These are phyloP conservation scores for Fusarium heterosporum DNA, from an alignment of 2,329 filamentous ascomycete genomes.

Conservation along the genomic window DNA sequence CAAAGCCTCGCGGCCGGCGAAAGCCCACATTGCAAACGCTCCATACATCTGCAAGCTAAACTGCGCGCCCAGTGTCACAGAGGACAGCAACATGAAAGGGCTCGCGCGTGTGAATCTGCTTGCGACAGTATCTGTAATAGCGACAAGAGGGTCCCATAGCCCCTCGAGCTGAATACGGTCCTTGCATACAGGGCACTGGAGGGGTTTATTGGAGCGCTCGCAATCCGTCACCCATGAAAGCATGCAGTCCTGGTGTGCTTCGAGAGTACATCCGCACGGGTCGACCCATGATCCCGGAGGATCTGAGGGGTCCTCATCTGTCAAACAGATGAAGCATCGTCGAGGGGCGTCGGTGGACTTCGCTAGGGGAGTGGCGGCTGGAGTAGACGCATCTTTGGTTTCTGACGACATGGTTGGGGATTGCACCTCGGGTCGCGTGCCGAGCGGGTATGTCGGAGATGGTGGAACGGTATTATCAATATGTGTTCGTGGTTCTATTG, in stretches of 20 bases:
- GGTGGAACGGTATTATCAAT: not conserved
- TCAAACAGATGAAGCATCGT: constrained; percentile 73
- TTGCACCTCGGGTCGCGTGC: constrained; percentile 34
- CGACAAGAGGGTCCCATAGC: constrained; percentile 78
- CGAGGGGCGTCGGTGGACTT: constrained; percentile 48
- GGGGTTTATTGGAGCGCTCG: constrained; percentile 73
- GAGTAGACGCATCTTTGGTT: constrained; percentile 9
- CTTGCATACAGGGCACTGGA: constrained; percentile 92
- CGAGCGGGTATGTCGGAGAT: constrained; percentile 1
- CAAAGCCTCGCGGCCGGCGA: constrained; percentile 62
- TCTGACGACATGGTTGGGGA: constrained; percentile 29
- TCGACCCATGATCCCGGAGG: constrained; percentile 76
- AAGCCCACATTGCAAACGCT: constrained; percentile 61
- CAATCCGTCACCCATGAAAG: constrained; percentile 94
- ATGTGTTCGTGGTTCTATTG: constrained; percentile 3
- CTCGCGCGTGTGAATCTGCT: constrained; percentile 64
- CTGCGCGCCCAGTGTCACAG: constrained; percentile 63
- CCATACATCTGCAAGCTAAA: constrained; percentile 67
- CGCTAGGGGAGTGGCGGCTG: constrained; percentile 2
- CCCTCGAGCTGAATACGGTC: constrained; percentile 80
- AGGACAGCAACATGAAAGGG: constrained; percentile 73
- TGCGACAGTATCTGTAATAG: constrained; percentile 70
- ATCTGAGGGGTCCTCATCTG: constrained; percentile 63
- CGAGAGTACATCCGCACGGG: constrained; percentile 90
- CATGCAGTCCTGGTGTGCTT: constrained; percentile 90